These are phyloP conservation scores for Amanita inopinata DNA, from an alignment of 768 basidiomycete species.

Conservation along the genomic window DNA sequence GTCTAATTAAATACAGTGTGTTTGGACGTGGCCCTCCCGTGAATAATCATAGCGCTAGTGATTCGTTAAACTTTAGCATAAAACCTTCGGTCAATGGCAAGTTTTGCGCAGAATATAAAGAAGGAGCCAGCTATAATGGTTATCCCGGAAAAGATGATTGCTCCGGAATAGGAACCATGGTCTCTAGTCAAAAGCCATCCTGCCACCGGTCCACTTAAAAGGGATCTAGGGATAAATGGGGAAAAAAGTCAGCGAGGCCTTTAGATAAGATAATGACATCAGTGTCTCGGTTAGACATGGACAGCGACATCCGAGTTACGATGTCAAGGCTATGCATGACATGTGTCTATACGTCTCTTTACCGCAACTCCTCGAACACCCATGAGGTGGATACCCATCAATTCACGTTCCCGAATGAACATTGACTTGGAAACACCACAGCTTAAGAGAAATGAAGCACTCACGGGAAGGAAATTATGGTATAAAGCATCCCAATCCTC, in stretches of 20 bases:
- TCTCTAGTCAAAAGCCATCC: slow-evolving; percentile 42
- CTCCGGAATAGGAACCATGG: slow-evolving; percentile 36
- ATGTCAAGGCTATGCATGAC: too few relatives aligned
- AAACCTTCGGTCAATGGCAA: slow-evolving; percentile 33
- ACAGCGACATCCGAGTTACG: too few relatives aligned
- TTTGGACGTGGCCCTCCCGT: not conserved
- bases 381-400: too few relatives aligned
- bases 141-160: slow-evolving; percentile 52
- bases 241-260: not conserved
- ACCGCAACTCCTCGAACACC: too few relatives aligned
- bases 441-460: slow-evolving; percentile 21
- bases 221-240: slow-evolving; percentile 29
- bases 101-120: slow-evolving; percentile 40
- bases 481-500: slow-evolving; percentile 57
- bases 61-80: slow-evolving; percentile 34
- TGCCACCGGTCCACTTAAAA: slow-evolving; percentile 55
- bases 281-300: too few relatives aligned
- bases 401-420: too few relatives aligned
- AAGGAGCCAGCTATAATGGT: slow-evolving; percentile 51
- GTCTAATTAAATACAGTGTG: not conserved
- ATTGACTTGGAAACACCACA: too few relatives aligned
- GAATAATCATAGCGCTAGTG: not conserved
- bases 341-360: too few relatives aligned
- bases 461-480: slow-evolving; percentile 59
- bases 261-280: not conserved